Conservation (phyloP, 352 stramenopile genomes). For the Phytophthora niederhauseri region DNA sequence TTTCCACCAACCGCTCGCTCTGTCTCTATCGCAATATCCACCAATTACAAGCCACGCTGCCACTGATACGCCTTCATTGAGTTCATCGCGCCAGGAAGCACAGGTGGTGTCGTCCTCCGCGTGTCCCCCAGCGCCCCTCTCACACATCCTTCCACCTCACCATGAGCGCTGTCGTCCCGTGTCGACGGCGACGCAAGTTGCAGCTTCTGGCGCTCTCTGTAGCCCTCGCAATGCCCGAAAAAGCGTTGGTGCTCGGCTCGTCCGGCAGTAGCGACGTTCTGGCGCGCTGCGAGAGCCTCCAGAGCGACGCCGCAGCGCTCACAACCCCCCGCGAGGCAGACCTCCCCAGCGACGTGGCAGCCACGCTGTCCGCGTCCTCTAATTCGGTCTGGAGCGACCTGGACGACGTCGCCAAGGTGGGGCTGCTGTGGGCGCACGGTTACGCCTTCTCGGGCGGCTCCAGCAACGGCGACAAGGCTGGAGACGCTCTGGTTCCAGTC, state of each 20-base stretch:
- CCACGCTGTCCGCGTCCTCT: slow-evolving; percentile 25
- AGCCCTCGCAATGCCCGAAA: slow-evolving; percentile 22
- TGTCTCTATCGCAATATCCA: slow-evolving; percentile 4
- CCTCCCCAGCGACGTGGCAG: slow-evolving; percentile 26
- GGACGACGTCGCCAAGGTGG: slow-evolving; percentile 47
- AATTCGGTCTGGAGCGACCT: slow-evolving; percentile 36
- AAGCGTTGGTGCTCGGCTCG: not conserved
- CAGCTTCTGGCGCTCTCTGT: slow-evolving; percentile 21
- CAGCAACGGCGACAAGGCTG: slow-evolving; percentile 24
- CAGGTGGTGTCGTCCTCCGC: not conserved
- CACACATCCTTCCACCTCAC: not conserved
- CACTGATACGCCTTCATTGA: not conserved
- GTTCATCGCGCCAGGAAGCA: not conserved
- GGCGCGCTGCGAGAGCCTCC: slow-evolving; percentile 30
- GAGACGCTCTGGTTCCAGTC: slow-evolving; percentile 35
- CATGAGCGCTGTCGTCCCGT: slow-evolving; percentile 16
- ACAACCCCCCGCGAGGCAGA: slow-evolving; percentile 10
- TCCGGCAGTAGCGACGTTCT: slow-evolving; percentile 30
- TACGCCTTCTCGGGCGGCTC: slow-evolving; percentile 46
- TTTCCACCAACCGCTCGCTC: not conserved
- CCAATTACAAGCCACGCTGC: not conserved
- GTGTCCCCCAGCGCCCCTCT: not conserved
- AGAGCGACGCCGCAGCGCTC: slow-evolving; percentile 17
- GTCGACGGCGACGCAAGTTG: slow-evolving; percentile 23
- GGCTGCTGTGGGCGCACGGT: slow-evolving; percentile 52